phyloP scores from a whole-genome alignment of 495 filamentous ascomycete genomes.

The Penicillium turbatum region DNA sequence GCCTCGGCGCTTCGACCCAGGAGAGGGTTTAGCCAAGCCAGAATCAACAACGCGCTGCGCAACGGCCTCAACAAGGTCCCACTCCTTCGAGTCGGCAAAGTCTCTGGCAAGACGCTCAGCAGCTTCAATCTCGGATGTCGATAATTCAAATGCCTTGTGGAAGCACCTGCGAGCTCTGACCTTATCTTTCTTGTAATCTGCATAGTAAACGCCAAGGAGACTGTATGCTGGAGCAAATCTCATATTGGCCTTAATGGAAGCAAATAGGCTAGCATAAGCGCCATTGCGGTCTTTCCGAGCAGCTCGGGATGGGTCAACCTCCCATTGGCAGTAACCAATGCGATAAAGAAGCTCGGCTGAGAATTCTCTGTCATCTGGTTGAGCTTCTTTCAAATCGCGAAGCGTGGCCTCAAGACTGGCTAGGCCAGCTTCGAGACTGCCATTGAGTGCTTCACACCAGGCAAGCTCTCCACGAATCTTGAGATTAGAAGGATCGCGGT shows the following conservation, averaged over 20 bases:
- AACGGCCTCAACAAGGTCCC: constrained; percentile 92
- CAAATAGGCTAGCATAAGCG: constrained; percentile 78
- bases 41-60: constrained; percentile 90
- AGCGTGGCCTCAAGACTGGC: constrained; percentile 68
- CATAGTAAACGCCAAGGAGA: constrained; percentile 89
- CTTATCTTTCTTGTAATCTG: constrained; percentile 83
- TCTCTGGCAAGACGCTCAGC: constrained; percentile 79
- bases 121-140: constrained; percentile 77
- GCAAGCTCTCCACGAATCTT: constrained; percentile 76
- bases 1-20: constrained; percentile 84
- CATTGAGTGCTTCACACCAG: constrained; percentile 85
- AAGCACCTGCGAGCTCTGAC: constrained; percentile 84
- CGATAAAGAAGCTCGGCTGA: constrained; percentile 81
- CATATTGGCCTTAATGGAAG: constrained; percentile 78
- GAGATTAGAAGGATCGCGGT: constrained; percentile 64
- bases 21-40: constrained; percentile 79
- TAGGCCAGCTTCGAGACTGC: constrained; percentile 61
- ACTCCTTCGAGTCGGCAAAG: constrained; percentile 87
- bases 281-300: constrained; percentile 72
- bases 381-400: constrained; percentile 48
- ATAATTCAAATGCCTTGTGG: constrained; percentile 94
- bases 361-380: constrained; percentile 61
- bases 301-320: constrained; percentile 62
- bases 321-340: constrained; percentile 86
- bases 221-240: constrained; percentile 93